Evolutionary conservation across 768 basidiomycete genomes (phyloP).

Genomic region (Suillus luteus): DNA sequence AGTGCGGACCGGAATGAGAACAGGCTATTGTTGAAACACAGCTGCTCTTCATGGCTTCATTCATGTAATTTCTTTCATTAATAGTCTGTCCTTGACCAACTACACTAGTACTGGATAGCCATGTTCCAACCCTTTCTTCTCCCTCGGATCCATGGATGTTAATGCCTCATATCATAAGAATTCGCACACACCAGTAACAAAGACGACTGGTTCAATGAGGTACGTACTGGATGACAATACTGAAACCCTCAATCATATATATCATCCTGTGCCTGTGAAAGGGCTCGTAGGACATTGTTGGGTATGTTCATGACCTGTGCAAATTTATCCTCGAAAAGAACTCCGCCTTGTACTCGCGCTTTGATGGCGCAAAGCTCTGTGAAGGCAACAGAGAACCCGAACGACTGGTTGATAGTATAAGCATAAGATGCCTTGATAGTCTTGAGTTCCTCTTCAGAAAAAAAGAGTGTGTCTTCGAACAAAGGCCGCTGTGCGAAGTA

Average conservation of each 20-base stretch:
- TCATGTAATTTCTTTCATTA: constrained; percentile 61
- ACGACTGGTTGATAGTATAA: constrained; percentile 33
- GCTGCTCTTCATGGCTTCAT: constrained; percentile 72
- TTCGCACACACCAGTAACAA: not conserved
- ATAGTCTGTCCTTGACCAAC: constrained; percentile 9
- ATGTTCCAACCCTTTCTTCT: constrained; percentile 71
- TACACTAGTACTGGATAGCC: constrained; percentile 63
- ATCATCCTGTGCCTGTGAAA: constrained; percentile 19
- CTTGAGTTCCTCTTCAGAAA: constrained; percentile 38
- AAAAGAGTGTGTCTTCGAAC: constrained; percentile 15
- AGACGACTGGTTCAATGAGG: not conserved
- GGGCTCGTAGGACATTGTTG: constrained; percentile 18
- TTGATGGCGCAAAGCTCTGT: constrained; percentile 55
- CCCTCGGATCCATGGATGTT: constrained; percentile 79
- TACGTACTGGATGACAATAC: not conserved
- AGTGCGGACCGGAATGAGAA: constrained; percentile 79
- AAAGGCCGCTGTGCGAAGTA: constrained; percentile 29
- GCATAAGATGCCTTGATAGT: constrained; percentile 59
- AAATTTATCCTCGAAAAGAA: constrained; percentile 26
- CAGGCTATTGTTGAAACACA: constrained; percentile 68
- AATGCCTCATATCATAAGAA: not conserved
- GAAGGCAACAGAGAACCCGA: constrained; percentile 61
- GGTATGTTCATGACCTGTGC: constrained; percentile 30
- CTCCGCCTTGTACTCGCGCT: constrained; percentile 38
- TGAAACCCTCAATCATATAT: constrained; percentile 12